Evolutionary conservation across 306 rosid species (phyloP), one percentile per base, ranked within the genome.

Genomic region (Citrullus colocynthis): DNA sequence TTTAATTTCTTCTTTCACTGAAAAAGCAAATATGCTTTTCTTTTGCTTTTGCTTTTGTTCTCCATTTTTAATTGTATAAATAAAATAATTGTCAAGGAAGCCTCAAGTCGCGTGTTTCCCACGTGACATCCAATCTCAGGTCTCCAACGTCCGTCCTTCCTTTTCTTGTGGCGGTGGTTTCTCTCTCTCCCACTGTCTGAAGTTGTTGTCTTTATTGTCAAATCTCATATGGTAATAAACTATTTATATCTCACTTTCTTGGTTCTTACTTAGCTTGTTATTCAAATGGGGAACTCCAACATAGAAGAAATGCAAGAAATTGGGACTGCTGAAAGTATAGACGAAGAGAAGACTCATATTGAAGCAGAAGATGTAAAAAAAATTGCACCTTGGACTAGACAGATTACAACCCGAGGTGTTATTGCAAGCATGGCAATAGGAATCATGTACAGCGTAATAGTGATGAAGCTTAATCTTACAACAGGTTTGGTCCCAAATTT

Each of bases 401-500:
- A 96, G 78, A 88, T 96, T 7, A 96, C 99, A n/a, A 2, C 87
- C 62, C 78, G 99, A 41, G 99, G 98, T 52, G 79, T 96, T 1
- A 15, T 89, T 17, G 91, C 98, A 5, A 96, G 99, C 74, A 10
- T 88, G 6, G 52, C 83, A 8, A 90, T 96, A 81, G 99, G 99
- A 49, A 52, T 77, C 21, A 85, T 96, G 49, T 96, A 96, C 77
- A 96, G 99, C 77, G 88, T 91, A 78, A 89, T 96, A 45, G 99
- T 90, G 77, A 93, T 80, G 91, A 96, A 96, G 89, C 85, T 96
- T 34, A 93, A 88, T 83, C 99, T 96, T 74, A 96, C 99, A n/a
- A 92, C 98, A 44, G 99, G 99, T 5, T 72, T 96, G 81, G 96
- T 96, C 18, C 99, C 99, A 9, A 96, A 92, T 80, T 93, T 96